phyloP scores from a whole-genome alignment of 805 yeast genomes.

The Ascoidea asiatica region DNA sequence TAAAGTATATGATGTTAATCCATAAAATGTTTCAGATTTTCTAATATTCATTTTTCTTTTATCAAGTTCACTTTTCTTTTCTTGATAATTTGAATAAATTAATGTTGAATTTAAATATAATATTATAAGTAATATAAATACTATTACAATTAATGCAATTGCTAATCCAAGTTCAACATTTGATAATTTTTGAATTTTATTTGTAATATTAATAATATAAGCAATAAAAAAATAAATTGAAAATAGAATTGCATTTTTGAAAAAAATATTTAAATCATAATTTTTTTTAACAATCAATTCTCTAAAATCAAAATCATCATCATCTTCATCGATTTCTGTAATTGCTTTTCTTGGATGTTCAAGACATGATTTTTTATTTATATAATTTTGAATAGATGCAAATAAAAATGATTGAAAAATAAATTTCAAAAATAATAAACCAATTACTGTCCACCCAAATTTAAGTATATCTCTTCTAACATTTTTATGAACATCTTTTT shows the following conservation, averaged over 20 bases:
- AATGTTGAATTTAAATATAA: neutral
- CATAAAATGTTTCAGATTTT: neutral
- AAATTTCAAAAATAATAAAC: too few species aligned
- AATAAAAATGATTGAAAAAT: neutral
- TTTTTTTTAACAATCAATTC: too few species aligned
- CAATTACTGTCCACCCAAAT: neutral
- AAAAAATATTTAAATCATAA: too few species aligned
- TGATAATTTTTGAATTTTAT: neutral
- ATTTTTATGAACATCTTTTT: too few species aligned
- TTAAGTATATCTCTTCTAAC: too few species aligned
- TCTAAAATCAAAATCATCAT: neutral
- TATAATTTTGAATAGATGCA: neutral
- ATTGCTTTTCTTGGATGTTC: neutral
- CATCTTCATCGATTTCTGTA: neutral
- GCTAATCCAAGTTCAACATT: neutral
- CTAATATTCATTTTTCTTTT: neutral
- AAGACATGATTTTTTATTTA: too few species aligned
- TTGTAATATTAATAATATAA: too few species aligned
- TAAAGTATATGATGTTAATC: neutral
- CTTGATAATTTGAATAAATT: neutral
- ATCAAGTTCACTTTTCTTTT: neutral
- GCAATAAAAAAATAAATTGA: neutral
- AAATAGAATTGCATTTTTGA: neutral
- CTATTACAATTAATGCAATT: too few species aligned
- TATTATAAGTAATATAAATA: too few species aligned